Base-by-base conservation (phyloP, 2,329 filamentous ascomycete genomes). In the Hirsutella thompsonii region DNA sequence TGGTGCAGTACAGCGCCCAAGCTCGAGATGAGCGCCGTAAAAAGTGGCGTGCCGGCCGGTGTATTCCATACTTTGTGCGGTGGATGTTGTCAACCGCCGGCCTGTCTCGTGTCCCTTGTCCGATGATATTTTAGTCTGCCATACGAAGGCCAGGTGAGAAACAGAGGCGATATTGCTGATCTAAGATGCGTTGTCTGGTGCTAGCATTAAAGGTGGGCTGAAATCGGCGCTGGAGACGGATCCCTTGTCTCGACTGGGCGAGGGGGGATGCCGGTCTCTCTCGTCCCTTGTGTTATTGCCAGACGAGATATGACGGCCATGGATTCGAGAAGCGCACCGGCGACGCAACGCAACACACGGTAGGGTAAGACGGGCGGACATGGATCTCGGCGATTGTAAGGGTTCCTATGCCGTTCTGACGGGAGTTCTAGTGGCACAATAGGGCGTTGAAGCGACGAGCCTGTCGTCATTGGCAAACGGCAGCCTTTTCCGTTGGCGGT, bases 211-310 rank as follows among this genome's bases (percentile, higher is more conserved):
- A 36, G 20, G 38, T 39, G 37, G 41, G 38, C 41, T 45, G 40
- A 43, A 37, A 40, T 43, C 29, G 38, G 41, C 44, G 44, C 41
- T 30, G 34, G 37, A 21, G 21, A 42, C 38, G 38, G 44, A 36
- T 37, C 29, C n/a, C 6, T 41, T 18, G 39, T 19, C 23, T 36
- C 32, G 32, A 33, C 32, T n/a, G 5, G 30, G 4, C 20, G 18
- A 20, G 23, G 32, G 32, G 13, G 6, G 13, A 18, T 8, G 32
- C 32, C 13, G 19, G 32, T n/a, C n/a, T n/a, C n/a, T n/a, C n/a
- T n/a, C n/a, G n/a, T n/a, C n/a, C n/a, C n/a, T n/a, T n/a, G n/a
- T 14, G 16, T 33, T 33, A 33, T 8, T 33, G 20, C 20, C 34
- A 20, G 34, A 36, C 34, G 34, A 20, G 34, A 36, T n/a, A 36